Evolutionary conservation across 164 flowering plant species (phyloP).

Genomic region (Euptelea pleiosperma): DNA sequence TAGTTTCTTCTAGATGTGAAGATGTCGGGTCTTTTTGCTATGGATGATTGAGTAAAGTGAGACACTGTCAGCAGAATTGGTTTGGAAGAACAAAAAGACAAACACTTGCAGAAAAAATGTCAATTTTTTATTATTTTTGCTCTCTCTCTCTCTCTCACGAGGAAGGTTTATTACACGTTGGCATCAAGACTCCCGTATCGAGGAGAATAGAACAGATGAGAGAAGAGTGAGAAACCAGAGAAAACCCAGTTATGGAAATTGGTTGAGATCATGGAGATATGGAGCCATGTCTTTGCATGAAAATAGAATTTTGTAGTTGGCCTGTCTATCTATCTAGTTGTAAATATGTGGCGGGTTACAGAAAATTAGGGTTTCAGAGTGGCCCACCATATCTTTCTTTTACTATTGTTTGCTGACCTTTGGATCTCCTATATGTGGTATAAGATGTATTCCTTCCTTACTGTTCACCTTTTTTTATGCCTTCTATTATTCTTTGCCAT

Average conservation of each 20-base stretch:
- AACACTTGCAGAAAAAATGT: neutral
- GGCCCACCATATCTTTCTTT: conserved; percentile 6
- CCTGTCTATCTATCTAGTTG: neutral
- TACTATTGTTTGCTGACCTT: too few relatives aligned
- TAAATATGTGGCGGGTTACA: too few relatives aligned
- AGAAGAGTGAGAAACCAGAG: neutral
- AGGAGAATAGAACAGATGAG: conserved; percentile 4
- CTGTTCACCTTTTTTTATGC: too few relatives aligned
- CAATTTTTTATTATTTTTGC: too few relatives aligned
- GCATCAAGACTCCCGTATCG: conserved; percentile 6
- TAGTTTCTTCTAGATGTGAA: neutral
- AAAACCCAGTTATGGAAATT: neutral
- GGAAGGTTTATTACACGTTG: neutral
- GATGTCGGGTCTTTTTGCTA: conserved; percentile 1
- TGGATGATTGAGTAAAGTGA: neutral
- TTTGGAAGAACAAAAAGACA: too few relatives aligned
- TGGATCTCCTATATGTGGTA: too few relatives aligned
- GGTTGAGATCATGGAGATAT: neutral
- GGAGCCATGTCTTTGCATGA: neutral
- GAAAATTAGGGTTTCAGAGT: too few relatives aligned
- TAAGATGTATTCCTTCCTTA: too few relatives aligned
- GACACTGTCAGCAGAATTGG: conserved; percentile 12
- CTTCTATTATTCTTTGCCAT: too few relatives aligned
- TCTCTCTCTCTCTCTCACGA: too few relatives aligned
- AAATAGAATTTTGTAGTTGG: neutral